phyloP scores from a whole-genome alignment of 148 eudicot species.

The Rhododendron williamsianum region DNA sequence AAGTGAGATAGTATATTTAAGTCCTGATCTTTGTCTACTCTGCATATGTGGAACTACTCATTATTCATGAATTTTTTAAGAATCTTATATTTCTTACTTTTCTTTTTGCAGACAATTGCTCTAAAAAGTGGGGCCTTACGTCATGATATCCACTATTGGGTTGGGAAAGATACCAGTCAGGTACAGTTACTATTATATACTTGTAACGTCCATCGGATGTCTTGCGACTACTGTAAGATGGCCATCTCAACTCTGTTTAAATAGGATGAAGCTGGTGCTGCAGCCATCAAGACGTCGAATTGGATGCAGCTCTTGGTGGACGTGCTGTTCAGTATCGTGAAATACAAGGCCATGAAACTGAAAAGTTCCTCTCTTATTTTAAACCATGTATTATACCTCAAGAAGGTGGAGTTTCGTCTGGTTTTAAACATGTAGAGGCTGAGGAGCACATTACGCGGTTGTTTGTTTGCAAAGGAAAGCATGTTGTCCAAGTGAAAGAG shows the following conservation, averaged over 20 bases:
- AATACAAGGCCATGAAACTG: constrained; percentile 96
- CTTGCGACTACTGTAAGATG: constrained; percentile 11
- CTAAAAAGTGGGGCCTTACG: constrained; percentile 74
- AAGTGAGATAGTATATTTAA: neutral
- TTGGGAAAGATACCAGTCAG: constrained; percentile 91
- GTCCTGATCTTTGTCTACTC: neutral
- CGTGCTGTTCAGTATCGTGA: constrained; percentile 98
- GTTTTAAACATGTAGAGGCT: constrained; percentile 69
- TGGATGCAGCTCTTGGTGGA: constrained; percentile 95
- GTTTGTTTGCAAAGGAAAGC: constrained; percentile 86
- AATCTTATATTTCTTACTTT: constrained; percentile 12
- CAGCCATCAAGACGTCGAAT: constrained; percentile 76
- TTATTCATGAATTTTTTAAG: neutral
- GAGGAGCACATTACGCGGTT: constrained; percentile 63
- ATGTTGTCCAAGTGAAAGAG: constrained; percentile 92
- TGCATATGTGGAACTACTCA: neutral
- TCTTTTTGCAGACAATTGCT: constrained; percentile 61
- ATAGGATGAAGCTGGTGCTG: constrained; percentile 95
- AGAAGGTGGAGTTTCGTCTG: constrained; percentile 87
- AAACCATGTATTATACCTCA: constrained; percentile 96
- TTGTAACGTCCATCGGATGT: neutral
- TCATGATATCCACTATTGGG: constrained; percentile 95
- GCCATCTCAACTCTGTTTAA: constrained; percentile 19
- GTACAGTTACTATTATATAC: constrained; percentile 32
- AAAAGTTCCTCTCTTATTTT: constrained; percentile 94